Evolutionary conservation across 169 alveolate genomes (phyloP).

Genomic region (Eimeria necatrix): DNA sequence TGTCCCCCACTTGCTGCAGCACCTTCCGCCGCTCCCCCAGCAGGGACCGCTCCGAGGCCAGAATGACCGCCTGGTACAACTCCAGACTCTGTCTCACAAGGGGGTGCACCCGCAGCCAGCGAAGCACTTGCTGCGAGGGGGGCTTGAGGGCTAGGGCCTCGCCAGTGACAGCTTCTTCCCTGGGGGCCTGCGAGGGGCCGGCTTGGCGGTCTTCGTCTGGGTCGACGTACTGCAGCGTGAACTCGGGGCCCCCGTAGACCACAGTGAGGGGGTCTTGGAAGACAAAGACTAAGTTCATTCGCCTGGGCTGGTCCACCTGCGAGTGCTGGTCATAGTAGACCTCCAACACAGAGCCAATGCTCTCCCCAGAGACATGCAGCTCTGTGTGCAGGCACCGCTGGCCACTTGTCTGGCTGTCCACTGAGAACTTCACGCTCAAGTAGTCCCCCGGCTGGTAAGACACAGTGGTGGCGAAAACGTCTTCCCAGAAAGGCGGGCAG

Average conservation of each 20-base stretch:
- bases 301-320: slow-evolving; percentile 90
- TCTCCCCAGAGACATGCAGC: slow-evolving; percentile 93
- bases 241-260: slow-evolving; percentile 90
- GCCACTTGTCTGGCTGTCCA: slow-evolving; percentile 84
- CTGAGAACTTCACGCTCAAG: slow-evolving; percentile 89
- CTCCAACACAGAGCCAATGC: slow-evolving; percentile 94
- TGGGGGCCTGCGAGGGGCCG: slow-evolving; percentile 21
- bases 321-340: slow-evolving; percentile 92
- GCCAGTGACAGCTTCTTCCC: background rate
- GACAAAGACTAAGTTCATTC: slow-evolving; percentile 93
- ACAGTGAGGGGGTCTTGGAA: slow-evolving; percentile 91
- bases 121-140: slow-evolving; percentile 35
- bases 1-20: slow-evolving; percentile 20
- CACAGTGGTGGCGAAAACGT: slow-evolving; percentile 91
- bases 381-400: slow-evolving; percentile 93
- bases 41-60: slow-evolving; percentile 81
- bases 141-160: background rate
- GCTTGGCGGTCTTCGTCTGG: slow-evolving; percentile 32
- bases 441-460: slow-evolving; percentile 89
- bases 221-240: slow-evolving; percentile 86
- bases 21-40: slow-evolving; percentile 79
- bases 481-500: slow-evolving; percentile 87
- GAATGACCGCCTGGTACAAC: slow-evolving; percentile 85
- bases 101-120: slow-evolving; percentile 61
- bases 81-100: slow-evolving; percentile 84